phyloP scores from a whole-genome alignment of 2,329 filamentous ascomycete genomes.

The Cytospora mali region DNA sequence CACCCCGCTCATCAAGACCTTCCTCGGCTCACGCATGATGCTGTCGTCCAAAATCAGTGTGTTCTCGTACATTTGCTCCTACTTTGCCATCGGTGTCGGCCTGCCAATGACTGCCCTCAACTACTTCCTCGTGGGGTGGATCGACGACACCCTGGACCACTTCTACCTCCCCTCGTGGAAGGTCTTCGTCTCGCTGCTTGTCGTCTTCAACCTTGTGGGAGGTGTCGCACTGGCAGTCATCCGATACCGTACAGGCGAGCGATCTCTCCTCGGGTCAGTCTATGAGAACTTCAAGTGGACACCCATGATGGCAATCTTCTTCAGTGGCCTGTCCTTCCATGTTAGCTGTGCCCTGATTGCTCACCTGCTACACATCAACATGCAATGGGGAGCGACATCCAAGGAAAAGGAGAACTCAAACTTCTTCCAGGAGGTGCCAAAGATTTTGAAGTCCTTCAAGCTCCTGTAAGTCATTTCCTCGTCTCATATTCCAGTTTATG shows the following conservation, averaged over 20 bases:
- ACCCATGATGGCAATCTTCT: slow-evolving; percentile 52
- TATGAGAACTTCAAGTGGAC: slow-evolving; percentile 65
- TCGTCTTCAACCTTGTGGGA: slow-evolving; percentile 65
- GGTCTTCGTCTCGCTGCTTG: slow-evolving; percentile 62
- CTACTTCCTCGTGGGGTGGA: slow-evolving; percentile 74
- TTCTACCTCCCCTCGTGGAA: slow-evolving; percentile 69
- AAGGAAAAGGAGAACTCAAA: slow-evolving; percentile 60
- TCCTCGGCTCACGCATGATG: slow-evolving; percentile 63
- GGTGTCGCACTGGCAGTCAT: slow-evolving; percentile 63
- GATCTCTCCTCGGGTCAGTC: slow-evolving; percentile 48
- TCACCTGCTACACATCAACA: slow-evolving; percentile 46
- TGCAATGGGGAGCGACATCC: slow-evolving; percentile 55
- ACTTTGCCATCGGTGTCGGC: slow-evolving; percentile 70
- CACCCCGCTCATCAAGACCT: slow-evolving; percentile 65
- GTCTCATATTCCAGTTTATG: slow-evolving; percentile 29
- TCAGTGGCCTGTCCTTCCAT: slow-evolving; percentile 46
- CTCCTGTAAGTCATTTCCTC: slow-evolving; percentile 50
- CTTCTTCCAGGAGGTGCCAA: slow-evolving; percentile 59
- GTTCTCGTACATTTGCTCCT: slow-evolving; percentile 65
- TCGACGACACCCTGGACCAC: slow-evolving; percentile 65
- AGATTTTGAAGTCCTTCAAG: slow-evolving; percentile 57
- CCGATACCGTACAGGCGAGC: slow-evolving; percentile 63
- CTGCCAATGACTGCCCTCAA: slow-evolving; percentile 69
- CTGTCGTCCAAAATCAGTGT: slow-evolving; percentile 71
- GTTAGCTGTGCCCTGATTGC: slow-evolving; percentile 43